Evolutionary conservation across 208 protist species (phyloP).

Genomic region (Acanthamoeba rhysodes): DNA sequence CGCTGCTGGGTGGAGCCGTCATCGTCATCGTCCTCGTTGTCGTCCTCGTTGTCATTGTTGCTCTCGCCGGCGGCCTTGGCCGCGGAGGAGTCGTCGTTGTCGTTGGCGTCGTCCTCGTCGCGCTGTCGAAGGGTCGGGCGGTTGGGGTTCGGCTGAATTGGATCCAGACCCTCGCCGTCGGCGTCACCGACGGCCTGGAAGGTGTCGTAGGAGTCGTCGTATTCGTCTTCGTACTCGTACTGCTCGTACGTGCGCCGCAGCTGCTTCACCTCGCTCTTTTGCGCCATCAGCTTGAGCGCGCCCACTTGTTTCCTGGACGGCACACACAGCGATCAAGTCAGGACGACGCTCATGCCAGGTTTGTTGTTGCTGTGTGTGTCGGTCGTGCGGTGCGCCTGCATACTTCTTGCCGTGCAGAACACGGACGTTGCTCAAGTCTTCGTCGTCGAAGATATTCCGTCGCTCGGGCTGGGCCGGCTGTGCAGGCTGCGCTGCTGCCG

Average conservation of each 20-base stretch:
- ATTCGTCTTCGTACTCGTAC: conserved; percentile 77
- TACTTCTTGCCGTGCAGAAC: conserved; percentile 28
- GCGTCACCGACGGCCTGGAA: conserved; percentile 61
- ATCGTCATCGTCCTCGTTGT: neutral
- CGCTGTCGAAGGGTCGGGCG: neutral
- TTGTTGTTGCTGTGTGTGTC: too few species aligned
- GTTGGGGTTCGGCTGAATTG: conserved; percentile 65
- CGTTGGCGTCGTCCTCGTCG: neutral
- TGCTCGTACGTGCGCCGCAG: conserved; percentile 36
- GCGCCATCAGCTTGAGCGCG: conserved; percentile 45
- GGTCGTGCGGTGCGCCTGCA: neutral
- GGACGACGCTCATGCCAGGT: too few species aligned
- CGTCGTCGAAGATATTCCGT: conserved; percentile 55
- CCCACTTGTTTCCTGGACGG: neutral
- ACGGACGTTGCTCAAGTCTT: neutral
- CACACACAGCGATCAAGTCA: neutral
- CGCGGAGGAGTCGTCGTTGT: neutral
- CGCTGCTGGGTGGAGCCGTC: neutral
- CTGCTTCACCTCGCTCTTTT: conserved; percentile 59
- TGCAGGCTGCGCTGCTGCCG: neutral
- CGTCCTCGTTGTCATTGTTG: neutral
- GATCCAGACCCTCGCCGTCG: conserved; percentile 62
- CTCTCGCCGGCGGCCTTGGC: neutral
- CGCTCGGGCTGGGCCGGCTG: neutral
- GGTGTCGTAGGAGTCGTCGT: conserved; percentile 73